phyloP scores from a whole-genome alignment of 1,284 basidiomycete species.

The Quambalaria eucalypti region DNA sequence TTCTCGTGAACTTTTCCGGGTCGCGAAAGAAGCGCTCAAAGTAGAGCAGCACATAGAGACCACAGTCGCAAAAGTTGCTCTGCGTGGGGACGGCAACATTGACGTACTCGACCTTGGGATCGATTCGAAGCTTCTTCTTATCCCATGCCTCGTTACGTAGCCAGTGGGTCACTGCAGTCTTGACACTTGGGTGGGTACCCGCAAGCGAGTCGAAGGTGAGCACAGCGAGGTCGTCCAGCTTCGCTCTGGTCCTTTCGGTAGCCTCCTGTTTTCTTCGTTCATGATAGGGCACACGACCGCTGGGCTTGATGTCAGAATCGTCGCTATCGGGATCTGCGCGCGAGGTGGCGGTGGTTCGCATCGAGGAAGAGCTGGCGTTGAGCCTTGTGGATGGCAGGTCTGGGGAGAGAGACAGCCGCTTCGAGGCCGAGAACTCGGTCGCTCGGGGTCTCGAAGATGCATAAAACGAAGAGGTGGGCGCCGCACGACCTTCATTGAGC shows the following conservation, averaged over 20 bases:
- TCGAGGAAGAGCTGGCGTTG: too few relatives aligned
- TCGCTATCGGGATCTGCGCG: too few relatives aligned
- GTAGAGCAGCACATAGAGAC: conserved; percentile 48
- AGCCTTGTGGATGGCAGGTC: too few relatives aligned
- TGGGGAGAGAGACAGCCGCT: too few relatives aligned
- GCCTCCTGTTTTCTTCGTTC: background rate
- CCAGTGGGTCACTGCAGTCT: conserved; percentile 60
- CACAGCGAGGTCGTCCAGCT: conserved; percentile 15
- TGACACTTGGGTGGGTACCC: conserved; percentile 58
- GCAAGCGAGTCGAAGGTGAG: conserved; percentile 69
- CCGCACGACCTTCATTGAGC: too few relatives aligned
- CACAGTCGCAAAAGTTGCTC: conserved; percentile 76
- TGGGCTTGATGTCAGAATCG: too few relatives aligned
- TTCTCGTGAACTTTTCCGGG: conserved; percentile 13
- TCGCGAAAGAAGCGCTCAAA: conserved; percentile 39
- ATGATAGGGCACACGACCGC: too few relatives aligned
- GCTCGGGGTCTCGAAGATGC: too few relatives aligned
- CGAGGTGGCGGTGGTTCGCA: too few relatives aligned
- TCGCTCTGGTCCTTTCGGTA: conserved; percentile 5
- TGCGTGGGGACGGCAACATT: conserved; percentile 55
- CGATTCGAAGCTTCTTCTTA: conserved; percentile 54
- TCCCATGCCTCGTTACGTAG: conserved; percentile 69
- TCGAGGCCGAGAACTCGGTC: too few relatives aligned
- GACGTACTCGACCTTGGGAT: conserved; percentile 10
- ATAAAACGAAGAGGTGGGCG: too few relatives aligned